These are phyloP conservation scores for Penicillium sp. DNA, from an alignment of 2,329 filamentous ascomycete genomes.

Conservation along the genomic window DNA sequence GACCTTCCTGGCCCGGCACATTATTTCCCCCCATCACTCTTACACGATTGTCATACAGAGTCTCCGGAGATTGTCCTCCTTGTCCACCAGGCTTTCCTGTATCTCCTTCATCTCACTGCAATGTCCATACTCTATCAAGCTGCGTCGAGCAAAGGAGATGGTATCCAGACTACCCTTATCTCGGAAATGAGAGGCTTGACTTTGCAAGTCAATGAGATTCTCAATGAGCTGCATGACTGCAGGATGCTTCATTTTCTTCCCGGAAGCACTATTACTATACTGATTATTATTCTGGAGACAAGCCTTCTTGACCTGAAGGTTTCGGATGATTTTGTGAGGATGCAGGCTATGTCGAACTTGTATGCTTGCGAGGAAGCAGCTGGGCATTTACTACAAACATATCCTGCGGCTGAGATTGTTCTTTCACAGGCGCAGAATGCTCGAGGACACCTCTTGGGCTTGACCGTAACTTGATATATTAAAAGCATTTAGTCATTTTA, in stretches of 20 bases:
- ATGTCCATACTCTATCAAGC: constrained; percentile 3
- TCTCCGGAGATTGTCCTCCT: constrained; percentile 5
- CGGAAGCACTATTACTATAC: constrained; percentile 2
- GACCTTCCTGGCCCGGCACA: constrained; percentile 3
- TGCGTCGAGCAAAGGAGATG: neutral
- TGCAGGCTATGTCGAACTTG: constrained; percentile 8
- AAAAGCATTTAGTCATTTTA: neutral
- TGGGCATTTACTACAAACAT: constrained; percentile 4
- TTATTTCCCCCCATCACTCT: constrained; percentile 1
- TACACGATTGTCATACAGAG: neutral
- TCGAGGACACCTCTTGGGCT: constrained; percentile 4
- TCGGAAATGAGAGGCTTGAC: neutral
- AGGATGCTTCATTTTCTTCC: constrained; percentile 8
- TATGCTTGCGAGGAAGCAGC: constrained; percentile 7
- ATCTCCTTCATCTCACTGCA: constrained; percentile 9
- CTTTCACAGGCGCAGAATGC: constrained; percentile 8
- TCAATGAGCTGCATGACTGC: constrained; percentile 7
- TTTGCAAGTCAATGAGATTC: constrained; percentile 3
- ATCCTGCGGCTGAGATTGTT: constrained; percentile 11
- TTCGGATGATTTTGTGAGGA: constrained; percentile 4
- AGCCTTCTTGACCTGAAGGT: constrained; percentile 4
- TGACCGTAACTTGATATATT: neutral
- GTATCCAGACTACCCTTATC: neutral
- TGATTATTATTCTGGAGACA: constrained; percentile 4
- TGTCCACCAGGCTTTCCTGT: constrained; percentile 7